Conservation (phyloP, 129 eudicot species). For the Ambrosia artemisiifolia region DNA sequence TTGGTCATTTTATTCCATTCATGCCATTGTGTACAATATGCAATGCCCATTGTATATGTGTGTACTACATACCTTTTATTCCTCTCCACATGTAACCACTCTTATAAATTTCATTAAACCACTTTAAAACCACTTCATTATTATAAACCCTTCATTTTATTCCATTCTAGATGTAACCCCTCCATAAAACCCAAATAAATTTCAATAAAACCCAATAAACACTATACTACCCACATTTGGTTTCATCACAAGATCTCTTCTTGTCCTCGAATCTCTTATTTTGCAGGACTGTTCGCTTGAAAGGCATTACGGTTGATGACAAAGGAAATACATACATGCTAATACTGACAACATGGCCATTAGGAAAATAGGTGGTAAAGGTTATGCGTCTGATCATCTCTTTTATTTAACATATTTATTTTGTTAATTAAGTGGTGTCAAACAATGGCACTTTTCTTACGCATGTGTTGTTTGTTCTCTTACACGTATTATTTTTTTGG, state of each 20-base stretch:
- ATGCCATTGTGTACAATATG: too few species aligned
- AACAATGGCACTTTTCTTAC: neutral
- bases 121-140: too few species aligned
- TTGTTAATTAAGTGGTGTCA: neutral
- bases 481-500: neutral
- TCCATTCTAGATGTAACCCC: too few species aligned
- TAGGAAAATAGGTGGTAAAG: conserved; percentile 86
- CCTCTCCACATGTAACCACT: too few species aligned
- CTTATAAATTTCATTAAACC: too few species aligned
- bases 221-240: neutral
- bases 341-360: conserved; percentile 83
- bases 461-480: neutral
- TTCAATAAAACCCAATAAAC: too few species aligned
- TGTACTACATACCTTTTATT: too few species aligned
- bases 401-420: neutral
- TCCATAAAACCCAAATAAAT: too few species aligned
- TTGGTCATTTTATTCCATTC: too few species aligned
- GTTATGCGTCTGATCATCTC: conserved; percentile 14
- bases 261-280: neutral
- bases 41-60: too few species aligned
- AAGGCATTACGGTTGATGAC: conserved; percentile 88
- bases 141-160: too few species aligned
- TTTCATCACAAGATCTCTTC: conserved; percentile 3
- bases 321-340: conserved; percentile 86
- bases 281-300: conserved; percentile 85